These are phyloP conservation scores for Carex arenaria DNA, from an alignment of 202 grass and related monocot species.

Conservation along the genomic window DNA sequence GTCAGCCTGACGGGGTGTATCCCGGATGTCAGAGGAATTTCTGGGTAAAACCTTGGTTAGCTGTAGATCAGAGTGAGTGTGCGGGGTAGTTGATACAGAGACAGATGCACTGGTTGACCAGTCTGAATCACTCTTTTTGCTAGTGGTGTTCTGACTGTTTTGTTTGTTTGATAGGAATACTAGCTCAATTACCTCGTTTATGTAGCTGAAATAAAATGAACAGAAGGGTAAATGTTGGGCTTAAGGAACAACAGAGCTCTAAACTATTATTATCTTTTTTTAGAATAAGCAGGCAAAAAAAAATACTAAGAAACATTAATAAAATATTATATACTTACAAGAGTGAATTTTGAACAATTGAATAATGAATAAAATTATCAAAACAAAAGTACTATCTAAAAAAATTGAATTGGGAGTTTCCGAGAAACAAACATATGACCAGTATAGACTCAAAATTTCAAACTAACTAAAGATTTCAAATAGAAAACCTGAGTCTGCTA, in stretches of 20 bases:
- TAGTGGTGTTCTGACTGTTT: constrained; percentile 35
- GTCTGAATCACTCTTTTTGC: constrained; percentile 31
- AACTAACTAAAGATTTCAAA: background rate
- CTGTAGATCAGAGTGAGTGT: constrained; percentile 3
- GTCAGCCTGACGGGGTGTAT: constrained; percentile 46
- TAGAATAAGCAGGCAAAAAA: background rate
- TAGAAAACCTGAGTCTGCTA: background rate
- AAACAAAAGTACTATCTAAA: background rate
- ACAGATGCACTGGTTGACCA: constrained; percentile 30
- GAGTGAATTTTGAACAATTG: background rate
- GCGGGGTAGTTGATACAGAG: constrained; percentile 3
- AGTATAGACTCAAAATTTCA: background rate
- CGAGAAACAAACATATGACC: background rate
- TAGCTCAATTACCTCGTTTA: constrained; percentile 84
- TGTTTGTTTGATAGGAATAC: constrained; percentile 55
- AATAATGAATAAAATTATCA: background rate
- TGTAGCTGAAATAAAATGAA: constrained; percentile 58
- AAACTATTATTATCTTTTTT: background rate
- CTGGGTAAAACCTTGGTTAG: constrained; percentile 33
- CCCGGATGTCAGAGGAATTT: constrained; percentile 32
- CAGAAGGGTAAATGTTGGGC: constrained; percentile 13
- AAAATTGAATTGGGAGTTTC: background rate
- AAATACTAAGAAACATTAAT: background rate
- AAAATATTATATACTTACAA: background rate
- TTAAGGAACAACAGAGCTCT: background rate